Conservation (phyloP, 2,329 filamentous ascomycete species). For the Aspergillus luchuensis region DNA sequence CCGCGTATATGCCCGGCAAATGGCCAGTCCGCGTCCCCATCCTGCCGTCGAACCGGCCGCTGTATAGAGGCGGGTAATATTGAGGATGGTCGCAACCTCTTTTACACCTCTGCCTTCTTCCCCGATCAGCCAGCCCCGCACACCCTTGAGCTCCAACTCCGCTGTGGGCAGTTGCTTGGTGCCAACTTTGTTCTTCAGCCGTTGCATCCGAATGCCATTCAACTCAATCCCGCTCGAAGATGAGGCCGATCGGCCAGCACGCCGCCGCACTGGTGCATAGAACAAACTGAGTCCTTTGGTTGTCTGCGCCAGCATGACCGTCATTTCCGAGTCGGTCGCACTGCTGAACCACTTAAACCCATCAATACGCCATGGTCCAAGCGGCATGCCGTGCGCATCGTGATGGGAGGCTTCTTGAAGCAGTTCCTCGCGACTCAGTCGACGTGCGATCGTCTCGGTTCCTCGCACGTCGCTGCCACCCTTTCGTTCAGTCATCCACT, state of each 20-base stretch:
- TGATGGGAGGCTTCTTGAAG: not conserved
- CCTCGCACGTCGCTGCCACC: constrained; percentile 70
- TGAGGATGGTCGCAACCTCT: constrained; percentile 69
- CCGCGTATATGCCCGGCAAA: constrained; percentile 45
- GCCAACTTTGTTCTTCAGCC: constrained; percentile 72
- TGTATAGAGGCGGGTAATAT: constrained; percentile 58
- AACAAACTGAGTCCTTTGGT: constrained; percentile 61
- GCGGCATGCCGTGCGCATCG: constrained; percentile 8
- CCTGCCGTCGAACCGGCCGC: constrained; percentile 40
- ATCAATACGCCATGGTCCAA: constrained; percentile 44
- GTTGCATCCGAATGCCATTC: constrained; percentile 68
- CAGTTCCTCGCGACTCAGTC: not conserved
- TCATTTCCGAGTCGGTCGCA: constrained; percentile 66
- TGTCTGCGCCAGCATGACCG: constrained; percentile 65
- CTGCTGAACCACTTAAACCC: constrained; percentile 75
- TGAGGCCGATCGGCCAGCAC: not conserved
- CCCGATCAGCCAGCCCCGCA: constrained; percentile 68
- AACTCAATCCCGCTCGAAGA: not conserved
- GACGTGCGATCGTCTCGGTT: constrained; percentile 63
- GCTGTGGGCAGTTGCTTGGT: constrained; percentile 71
- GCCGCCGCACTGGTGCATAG: constrained; percentile 59
- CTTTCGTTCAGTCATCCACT: constrained; percentile 75
- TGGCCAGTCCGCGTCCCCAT: constrained; percentile 44
- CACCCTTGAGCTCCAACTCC: constrained; percentile 66
- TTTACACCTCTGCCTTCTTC: constrained; percentile 66